A percentile compares a stretch with the other conserved stretches of the same genome.
These are phyloP conservation scores for Acrodontium crateriforme DNA, from an alignment of 2,329 filamentous ascomycete species.

Conservation along the genomic window DNA sequence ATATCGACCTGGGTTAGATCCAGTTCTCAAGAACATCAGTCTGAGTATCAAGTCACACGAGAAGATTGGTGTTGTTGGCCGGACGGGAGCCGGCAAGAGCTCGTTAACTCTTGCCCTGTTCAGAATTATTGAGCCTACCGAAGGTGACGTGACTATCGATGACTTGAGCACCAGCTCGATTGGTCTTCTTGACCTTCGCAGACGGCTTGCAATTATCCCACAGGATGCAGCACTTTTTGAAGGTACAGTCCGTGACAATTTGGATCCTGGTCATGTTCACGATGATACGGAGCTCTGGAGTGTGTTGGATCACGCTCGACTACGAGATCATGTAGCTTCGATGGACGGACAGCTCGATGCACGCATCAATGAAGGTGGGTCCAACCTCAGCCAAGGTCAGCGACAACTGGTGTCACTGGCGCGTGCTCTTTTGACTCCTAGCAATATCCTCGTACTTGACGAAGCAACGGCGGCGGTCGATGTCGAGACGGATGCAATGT, in stretches of 20 bases:
- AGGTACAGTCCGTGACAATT: constrained; percentile 82
- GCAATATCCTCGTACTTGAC: constrained; percentile 92
- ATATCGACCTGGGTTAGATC: constrained; percentile 77
- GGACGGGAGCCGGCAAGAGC: constrained; percentile 91
- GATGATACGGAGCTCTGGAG: constrained; percentile 97
- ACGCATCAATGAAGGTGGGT: constrained; percentile 85
- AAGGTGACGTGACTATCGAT: constrained; percentile 80
- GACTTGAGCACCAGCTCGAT: constrained; percentile 78
- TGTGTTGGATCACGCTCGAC: constrained; percentile 66
- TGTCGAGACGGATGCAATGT: constrained; percentile 51
- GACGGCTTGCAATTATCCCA: constrained; percentile 88
- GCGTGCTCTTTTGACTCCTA: constrained; percentile 83
- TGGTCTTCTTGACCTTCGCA: constrained; percentile 74
- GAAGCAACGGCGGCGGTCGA: constrained; percentile 78
- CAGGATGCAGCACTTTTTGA: constrained; percentile 95
- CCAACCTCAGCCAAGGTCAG: constrained; percentile 90
- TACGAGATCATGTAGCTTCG: constrained; percentile 74
- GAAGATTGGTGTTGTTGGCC: constrained; percentile 94
- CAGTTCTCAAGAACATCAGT: constrained; percentile 86
- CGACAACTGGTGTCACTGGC: constrained; percentile 88
- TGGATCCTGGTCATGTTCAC: constrained; percentile 87
- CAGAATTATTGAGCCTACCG: constrained; percentile 79
- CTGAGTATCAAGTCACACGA: constrained; percentile 89
- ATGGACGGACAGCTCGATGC: constrained; percentile 89
- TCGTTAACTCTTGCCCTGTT: constrained; percentile 87